Evolutionary conservation across 805 yeast species (phyloP).

Genomic region (Aciculoconidium aculeatum): DNA sequence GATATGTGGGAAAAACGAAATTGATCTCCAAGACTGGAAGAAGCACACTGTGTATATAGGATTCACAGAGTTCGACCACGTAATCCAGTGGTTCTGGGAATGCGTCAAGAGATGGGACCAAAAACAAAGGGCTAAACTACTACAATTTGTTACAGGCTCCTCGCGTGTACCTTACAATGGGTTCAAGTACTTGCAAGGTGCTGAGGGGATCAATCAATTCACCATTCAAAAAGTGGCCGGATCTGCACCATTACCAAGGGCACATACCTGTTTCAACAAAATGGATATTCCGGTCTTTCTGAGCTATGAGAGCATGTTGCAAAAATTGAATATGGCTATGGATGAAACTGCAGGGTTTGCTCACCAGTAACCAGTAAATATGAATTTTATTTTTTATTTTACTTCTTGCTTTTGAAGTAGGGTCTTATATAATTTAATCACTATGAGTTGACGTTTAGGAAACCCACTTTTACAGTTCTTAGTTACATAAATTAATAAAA

Average conservation of each 20-base stretch:
- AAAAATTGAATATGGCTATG: conserved; percentile 90
- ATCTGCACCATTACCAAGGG: conserved; percentile 85
- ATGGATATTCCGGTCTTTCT: conserved; percentile 94
- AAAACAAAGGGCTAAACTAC: conserved; percentile 90
- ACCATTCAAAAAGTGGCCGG: conserved; percentile 99
- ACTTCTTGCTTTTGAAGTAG: too few relatives aligned
- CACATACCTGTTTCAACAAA: conserved; percentile 98
- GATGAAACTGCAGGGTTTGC: conserved; percentile 99
- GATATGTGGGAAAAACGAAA: conserved; percentile 97
- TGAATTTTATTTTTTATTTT: too few relatives aligned
- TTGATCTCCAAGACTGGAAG: conserved; percentile 98
- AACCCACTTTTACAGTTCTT: too few relatives aligned
- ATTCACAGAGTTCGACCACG: conserved; percentile 93
- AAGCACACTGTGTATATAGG: conserved; percentile 98
- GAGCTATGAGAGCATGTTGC: conserved; percentile 76
- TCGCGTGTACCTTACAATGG: conserved; percentile 99
- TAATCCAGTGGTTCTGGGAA: conserved; percentile 98
- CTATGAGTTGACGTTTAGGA: too few relatives aligned
- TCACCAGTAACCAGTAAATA: conserved; percentile 72
- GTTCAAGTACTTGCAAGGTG: conserved; percentile 96
- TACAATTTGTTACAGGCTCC: conserved; percentile 98
- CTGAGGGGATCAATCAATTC: conserved; percentile 98
- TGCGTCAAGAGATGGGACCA: conserved; percentile 91
- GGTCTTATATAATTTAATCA: too few relatives aligned
- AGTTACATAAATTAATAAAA: too few relatives aligned